These are phyloP conservation scores for Phytophthora pluvialis DNA, from an alignment of 352 stramenopile genomes.

Conservation along the genomic window DNA sequence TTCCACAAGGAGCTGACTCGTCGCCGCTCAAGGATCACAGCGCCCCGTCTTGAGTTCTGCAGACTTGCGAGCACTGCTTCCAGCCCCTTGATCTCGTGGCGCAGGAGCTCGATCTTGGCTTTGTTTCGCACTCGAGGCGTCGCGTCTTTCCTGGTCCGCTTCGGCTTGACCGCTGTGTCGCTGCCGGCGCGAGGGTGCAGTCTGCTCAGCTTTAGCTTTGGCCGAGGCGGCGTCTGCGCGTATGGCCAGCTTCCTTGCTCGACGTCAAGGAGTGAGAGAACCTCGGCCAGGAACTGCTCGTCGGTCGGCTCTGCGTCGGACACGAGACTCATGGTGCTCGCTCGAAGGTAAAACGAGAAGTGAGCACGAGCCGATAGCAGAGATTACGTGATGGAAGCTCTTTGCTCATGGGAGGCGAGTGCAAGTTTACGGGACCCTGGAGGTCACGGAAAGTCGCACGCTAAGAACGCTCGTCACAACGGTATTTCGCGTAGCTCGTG, in stretches of 20 bases:
- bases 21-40: neutral
- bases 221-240: neutral
- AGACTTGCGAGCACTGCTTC: constrained; percentile 26
- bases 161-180: neutral
- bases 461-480: constrained; percentile 9
- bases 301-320: constrained; percentile 1
- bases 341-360: constrained; percentile 13
- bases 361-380: constrained; percentile 2
- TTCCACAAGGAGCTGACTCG: constrained; percentile 20
- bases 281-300: constrained; percentile 28
- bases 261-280: constrained; percentile 27
- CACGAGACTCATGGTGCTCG: constrained; percentile 9
- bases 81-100: constrained; percentile 24
- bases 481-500: neutral
- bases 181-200: constrained; percentile 11
- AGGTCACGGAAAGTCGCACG: constrained; percentile 8
- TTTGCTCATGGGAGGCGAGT: neutral
- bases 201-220: constrained; percentile 6
- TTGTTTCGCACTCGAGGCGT: constrained; percentile 32
- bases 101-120: constrained; percentile 33
- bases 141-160: constrained; percentile 7
- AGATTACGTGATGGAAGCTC: constrained; percentile 12
- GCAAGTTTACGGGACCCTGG: constrained; percentile 30
- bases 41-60: constrained; percentile 8
- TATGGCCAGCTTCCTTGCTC: constrained; percentile 10